A percentile compares a stretch with the other conserved stretches of the same genome.
Evolutionary conservation across 768 basidiomycete genomes (phyloP).

Genomic region (Suillus americanus): DNA sequence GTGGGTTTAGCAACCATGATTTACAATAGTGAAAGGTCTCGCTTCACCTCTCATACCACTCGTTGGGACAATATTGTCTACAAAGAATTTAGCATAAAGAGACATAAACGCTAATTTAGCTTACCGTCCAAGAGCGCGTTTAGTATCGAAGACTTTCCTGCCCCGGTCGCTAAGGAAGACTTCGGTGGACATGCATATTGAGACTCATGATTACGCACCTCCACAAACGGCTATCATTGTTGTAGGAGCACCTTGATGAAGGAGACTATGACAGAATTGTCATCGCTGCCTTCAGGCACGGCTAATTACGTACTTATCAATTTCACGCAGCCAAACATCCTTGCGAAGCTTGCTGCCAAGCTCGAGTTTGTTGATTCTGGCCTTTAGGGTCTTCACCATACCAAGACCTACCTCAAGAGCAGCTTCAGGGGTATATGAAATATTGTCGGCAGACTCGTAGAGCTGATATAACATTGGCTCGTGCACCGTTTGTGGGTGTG

Average conservation of each 20-base stretch:
- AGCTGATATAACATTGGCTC: conserved; percentile 32
- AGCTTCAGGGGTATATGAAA: conserved; percentile 47
- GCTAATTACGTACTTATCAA: conserved; percentile 38
- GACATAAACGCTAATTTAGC: conserved; percentile 7
- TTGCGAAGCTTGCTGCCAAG: conserved; percentile 55
- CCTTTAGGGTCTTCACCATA: conserved; percentile 53
- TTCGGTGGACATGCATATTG: background rate
- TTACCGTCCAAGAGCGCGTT: conserved; percentile 63
- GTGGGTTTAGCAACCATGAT: background rate
- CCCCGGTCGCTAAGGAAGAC: conserved; percentile 48
- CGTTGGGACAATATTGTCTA: conserved; percentile 64
- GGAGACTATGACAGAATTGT: conserved; percentile 36
- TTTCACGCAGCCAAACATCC: conserved; percentile 59
- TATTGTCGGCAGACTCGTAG: conserved; percentile 42
- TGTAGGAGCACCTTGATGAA: conserved; percentile 49
- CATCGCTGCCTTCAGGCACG: background rate
- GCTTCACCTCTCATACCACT: conserved; percentile 60
- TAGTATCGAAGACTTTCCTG: conserved; percentile 60
- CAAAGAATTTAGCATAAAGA: background rate
- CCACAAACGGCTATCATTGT: conserved; percentile 69
- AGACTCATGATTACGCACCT: conserved; percentile 31
- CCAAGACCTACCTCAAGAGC: conserved; percentile 49
- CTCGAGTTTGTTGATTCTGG: conserved; percentile 41
- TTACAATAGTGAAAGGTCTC: background rate
- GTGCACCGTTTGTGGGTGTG: background rate